Conservation (phyloP, 495 filamentous ascomycete genomes). For the Lasiosphaeriaceae sp. region DNA sequence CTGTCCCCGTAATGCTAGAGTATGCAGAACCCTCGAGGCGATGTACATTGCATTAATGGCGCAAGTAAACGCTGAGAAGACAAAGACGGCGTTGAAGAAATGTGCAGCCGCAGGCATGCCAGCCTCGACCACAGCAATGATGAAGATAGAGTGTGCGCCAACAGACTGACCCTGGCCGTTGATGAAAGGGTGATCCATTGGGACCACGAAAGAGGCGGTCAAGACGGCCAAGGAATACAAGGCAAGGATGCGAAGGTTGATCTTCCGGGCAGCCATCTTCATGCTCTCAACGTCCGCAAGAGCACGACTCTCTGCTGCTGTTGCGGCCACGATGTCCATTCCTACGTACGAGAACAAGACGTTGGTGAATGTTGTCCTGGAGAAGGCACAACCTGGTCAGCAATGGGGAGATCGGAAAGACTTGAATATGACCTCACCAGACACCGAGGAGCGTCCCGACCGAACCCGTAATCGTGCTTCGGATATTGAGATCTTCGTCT, state of each 20-base stretch:
- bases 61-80: slow-evolving; percentile 45
- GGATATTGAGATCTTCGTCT: slow-evolving; percentile 16
- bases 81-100: slow-evolving; percentile 48
- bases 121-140: slow-evolving; percentile 44
- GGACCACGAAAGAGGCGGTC: slow-evolving; percentile 42
- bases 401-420: neutral
- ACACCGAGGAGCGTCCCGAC: slow-evolving; percentile 31
- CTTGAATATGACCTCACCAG: slow-evolving; percentile 17
- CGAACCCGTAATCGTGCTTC: slow-evolving; percentile 14
- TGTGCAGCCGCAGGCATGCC: slow-evolving; percentile 36
- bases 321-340: slow-evolving; percentile 46
- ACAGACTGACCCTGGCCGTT: slow-evolving; percentile 39
- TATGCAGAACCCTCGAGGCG: slow-evolving; percentile 43
- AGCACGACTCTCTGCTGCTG: slow-evolving; percentile 44
- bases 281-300: slow-evolving; percentile 45
- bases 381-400: neutral
- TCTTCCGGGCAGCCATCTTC: slow-evolving; percentile 48
- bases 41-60: slow-evolving; percentile 47
- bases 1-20: slow-evolving; percentile 39
- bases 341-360: slow-evolving; percentile 47
- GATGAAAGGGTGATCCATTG: slow-evolving; percentile 42
- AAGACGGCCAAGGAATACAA: slow-evolving; percentile 42
- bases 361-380: slow-evolving; percentile 40
- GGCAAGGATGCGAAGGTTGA: slow-evolving; percentile 41
- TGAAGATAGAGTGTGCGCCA: slow-evolving; percentile 38